phyloP scores from a whole-genome alignment of 305 asterid genomes.

The Fraxinus greggii region DNA sequence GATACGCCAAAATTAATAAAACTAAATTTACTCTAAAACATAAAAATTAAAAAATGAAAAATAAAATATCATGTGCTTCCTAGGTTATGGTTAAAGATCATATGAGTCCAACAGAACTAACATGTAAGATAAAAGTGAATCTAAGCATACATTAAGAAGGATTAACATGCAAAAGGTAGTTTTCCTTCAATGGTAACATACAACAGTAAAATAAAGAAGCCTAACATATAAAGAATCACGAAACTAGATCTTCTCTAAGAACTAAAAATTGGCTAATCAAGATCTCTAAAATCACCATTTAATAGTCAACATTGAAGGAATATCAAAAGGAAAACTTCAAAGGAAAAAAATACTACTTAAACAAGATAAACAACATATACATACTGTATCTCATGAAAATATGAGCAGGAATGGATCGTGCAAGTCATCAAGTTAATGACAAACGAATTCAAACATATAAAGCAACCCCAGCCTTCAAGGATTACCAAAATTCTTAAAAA shows the following conservation, averaged over 20 bases:
- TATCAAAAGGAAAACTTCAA: background rate
- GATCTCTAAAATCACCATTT: background rate
- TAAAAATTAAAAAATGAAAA: too few species aligned
- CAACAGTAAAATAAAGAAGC: background rate
- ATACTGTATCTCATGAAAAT: background rate
- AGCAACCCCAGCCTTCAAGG: background rate
- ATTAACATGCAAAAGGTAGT: background rate
- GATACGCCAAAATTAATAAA: background rate
- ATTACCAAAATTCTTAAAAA: conserved; percentile 19
- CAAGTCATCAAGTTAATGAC: conserved; percentile 11
- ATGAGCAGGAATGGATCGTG: conserved; percentile 5
- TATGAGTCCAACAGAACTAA: background rate
- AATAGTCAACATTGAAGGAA: background rate
- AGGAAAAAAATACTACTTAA: background rate
- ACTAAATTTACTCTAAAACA: background rate
- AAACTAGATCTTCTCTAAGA: background rate
- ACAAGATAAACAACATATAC: background rate
- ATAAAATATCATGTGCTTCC: background rate
- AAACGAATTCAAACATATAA: background rate
- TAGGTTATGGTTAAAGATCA: background rate
- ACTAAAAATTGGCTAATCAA: background rate
- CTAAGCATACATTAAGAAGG: background rate
- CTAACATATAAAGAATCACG: background rate
- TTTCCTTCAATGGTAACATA: background rate
- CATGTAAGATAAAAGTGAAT: background rate